A percentile compares a stretch with the other conserved stretches of the same genome.
These are phyloP conservation scores for Ogataea ganodermae DNA, from an alignment of 805 yeast genomes.

Conservation along the genomic window DNA sequence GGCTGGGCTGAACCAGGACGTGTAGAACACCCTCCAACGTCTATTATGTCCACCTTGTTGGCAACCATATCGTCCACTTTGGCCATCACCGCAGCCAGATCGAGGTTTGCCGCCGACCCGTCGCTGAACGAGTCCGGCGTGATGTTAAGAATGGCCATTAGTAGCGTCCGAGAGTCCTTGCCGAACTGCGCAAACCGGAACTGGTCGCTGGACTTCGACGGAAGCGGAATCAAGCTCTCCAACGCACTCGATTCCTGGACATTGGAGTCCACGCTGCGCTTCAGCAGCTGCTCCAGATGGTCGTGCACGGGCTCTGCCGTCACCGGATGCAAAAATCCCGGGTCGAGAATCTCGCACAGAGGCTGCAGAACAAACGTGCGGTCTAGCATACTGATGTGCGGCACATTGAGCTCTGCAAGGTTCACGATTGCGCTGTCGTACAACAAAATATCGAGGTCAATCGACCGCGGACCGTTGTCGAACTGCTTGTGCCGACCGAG, in stretches of 20 bases:
- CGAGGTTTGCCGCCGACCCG: slow-evolving; percentile 57
- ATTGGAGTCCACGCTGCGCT: slow-evolving; percentile 27
- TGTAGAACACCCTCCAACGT: slow-evolving; percentile 94
- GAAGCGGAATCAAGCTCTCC: slow-evolving; percentile 51
- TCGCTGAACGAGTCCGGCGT: slow-evolving; percentile 97
- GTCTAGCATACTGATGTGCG: slow-evolving; percentile 87
- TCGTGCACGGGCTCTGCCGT: slow-evolving; percentile 77
- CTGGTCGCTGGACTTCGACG: slow-evolving; percentile 19
- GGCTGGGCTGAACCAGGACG: slow-evolving; percentile 78
- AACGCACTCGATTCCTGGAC: slow-evolving; percentile 55
- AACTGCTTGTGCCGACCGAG: slow-evolving; percentile 72
- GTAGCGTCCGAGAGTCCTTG: slow-evolving; percentile 51
- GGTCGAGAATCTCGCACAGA: slow-evolving; percentile 74
- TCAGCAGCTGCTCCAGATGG: slow-evolving; percentile 54
- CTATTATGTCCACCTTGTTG: slow-evolving; percentile 75
- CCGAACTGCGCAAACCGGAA: slow-evolving; percentile 39
- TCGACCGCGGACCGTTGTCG: slow-evolving; percentile 89
- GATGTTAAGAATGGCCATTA: slow-evolving; percentile 87
- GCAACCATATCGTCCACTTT: slow-evolving; percentile 51
- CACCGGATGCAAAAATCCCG: slow-evolving; percentile 73
- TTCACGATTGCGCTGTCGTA: slow-evolving; percentile 64
- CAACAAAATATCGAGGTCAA: slow-evolving; percentile 84
- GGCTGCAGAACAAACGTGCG: slow-evolving; percentile 91
- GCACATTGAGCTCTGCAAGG: slow-evolving; percentile 63
- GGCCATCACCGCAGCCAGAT: slow-evolving; percentile 43